A percentile compares a stretch with the other conserved stretches of the same genome.
Evolutionary conservation across 2,329 filamentous ascomycete genomes (phyloP).

Genomic region (Cytospora chrysosperma): DNA sequence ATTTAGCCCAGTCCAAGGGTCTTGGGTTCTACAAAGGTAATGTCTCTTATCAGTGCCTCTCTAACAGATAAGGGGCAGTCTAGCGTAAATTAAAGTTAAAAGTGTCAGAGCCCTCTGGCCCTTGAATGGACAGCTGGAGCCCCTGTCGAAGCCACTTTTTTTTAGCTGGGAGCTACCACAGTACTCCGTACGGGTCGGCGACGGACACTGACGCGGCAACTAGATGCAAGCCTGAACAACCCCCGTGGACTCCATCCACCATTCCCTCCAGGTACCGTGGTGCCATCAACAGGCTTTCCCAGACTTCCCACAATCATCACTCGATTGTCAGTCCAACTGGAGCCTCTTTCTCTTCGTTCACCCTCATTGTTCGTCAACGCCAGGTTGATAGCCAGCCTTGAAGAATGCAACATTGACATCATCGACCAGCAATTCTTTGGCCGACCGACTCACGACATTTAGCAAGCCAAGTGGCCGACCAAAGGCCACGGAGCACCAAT

Average conservation of each 20-base stretch:
- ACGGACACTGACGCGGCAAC: slow-evolving; percentile 16
- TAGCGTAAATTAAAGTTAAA: not conserved
- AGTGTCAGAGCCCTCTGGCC: not conserved
- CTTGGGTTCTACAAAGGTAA: not conserved
- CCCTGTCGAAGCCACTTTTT: not conserved
- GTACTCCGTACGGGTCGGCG: not conserved
- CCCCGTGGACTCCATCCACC: not conserved
- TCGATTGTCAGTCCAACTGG: not conserved
- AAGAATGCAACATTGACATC: slow-evolving; percentile 9
- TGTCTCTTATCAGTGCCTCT: slow-evolving; percentile 6
- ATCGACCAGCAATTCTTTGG: not conserved
- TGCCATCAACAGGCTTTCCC: not conserved
- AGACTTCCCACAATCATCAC: not conserved
- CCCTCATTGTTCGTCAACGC: not conserved
- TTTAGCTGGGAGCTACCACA: not conserved
- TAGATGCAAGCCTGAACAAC: slow-evolving; percentile 5
- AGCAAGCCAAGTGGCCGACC: slow-evolving; percentile 6
- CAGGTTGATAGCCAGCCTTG: not conserved
- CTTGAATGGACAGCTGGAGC: not conserved
- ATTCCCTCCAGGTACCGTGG: not conserved
- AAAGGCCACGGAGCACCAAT: slow-evolving; percentile 14
- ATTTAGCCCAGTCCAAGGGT: not conserved
- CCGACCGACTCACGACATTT: slow-evolving; percentile 13
- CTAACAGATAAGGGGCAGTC: slow-evolving; percentile 8
- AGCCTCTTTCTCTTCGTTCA: not conserved